Evolutionary conservation across 495 filamentous ascomycete genomes (phyloP).

Genomic region (Chaetomium tenue): DNA sequence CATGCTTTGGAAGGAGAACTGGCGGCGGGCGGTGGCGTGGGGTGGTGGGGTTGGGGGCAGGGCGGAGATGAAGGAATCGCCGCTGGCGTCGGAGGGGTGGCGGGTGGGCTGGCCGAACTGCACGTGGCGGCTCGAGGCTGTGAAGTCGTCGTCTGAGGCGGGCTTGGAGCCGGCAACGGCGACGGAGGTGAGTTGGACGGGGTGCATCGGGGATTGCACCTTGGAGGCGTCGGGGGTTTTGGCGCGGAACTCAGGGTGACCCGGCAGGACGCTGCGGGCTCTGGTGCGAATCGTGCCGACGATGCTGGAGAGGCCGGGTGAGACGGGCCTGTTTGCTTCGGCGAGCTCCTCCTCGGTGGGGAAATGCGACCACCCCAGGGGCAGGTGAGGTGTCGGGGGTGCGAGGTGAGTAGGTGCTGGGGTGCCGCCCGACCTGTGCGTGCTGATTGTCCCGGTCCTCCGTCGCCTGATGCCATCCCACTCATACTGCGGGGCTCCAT

Average conservation of each 20-base stretch:
- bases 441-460: constrained; percentile 55
- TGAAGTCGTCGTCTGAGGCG: constrained; percentile 29
- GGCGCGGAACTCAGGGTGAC: constrained; percentile 41
- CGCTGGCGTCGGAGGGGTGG: constrained; percentile 34
- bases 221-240: constrained; percentile 24
- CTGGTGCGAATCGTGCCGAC: constrained; percentile 59
- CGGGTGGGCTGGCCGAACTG: constrained; percentile 34
- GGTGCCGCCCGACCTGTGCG: constrained; percentile 34
- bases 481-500: constrained; percentile 60
- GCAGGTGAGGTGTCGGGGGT: constrained; percentile 64
- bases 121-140: constrained; percentile 39
- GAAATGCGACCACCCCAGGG: constrained; percentile 84
- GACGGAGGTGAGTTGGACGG: constrained; percentile 61
- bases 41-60: constrained; percentile 50
- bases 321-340: constrained; percentile 49
- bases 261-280: constrained; percentile 50
- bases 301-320: constrained; percentile 55
- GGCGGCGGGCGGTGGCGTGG: constrained; percentile 60
- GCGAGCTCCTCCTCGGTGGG: constrained; percentile 62
- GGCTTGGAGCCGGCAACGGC: constrained; percentile 54
- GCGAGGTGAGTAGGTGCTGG: constrained; percentile 40
- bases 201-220: constrained; percentile 53
- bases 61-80: constrained; percentile 26
- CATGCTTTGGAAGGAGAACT: constrained; percentile 89
- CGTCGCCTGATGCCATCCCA: constrained; percentile 91